Base-by-base conservation (phyloP, 257 asterid species). In the Solanum clarkiae region DNA sequence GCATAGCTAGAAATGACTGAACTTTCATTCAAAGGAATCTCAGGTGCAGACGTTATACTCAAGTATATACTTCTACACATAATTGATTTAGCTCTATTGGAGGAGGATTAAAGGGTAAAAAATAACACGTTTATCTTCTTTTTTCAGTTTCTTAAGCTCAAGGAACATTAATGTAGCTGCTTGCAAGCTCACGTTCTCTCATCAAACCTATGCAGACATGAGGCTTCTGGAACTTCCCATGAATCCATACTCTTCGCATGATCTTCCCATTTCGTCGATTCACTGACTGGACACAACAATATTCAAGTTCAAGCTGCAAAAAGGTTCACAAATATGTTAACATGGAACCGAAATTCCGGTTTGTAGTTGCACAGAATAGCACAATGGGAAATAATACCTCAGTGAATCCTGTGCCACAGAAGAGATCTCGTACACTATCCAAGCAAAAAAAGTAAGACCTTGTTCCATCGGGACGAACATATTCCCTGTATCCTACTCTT, bases 231-330 rank as follows among this genome's bases (percentile, higher is more conserved):
- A 96, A 96, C 93, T 96, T 96, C 13, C 99, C 98, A 80, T 96
- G 98, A 86, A 96, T 93, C 98, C 97, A 96, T 44, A 96, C 99
- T 89, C 99, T 91, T 80, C 88, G 90, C 99, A 96, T 94, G 82
- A 86, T 88, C 88, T 96, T 96, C 86, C 98, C 98, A 6, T 89
- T 94, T 66, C 92, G 91, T 11, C 97, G 98, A 87, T 96, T 96
- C 32, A 91, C 90, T 0, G 98, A 93, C 89, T 90, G 93, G 60
- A 96, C 94, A 86, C 99, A 94, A 84, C 99, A 96, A 85, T 93
- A 96, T 75, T 96, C 98, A 26, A 96, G 99, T 90, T 96, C 98
- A 47, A 93, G 70, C 99, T 96, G 85, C 94, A 90, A 84, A 84
- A 87, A 47, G 22, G 54, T 59, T 8, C 86, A 82, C 14, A 62